Conservation (phyloP, 441 rosid species). For the Populus hybrid region DNA sequence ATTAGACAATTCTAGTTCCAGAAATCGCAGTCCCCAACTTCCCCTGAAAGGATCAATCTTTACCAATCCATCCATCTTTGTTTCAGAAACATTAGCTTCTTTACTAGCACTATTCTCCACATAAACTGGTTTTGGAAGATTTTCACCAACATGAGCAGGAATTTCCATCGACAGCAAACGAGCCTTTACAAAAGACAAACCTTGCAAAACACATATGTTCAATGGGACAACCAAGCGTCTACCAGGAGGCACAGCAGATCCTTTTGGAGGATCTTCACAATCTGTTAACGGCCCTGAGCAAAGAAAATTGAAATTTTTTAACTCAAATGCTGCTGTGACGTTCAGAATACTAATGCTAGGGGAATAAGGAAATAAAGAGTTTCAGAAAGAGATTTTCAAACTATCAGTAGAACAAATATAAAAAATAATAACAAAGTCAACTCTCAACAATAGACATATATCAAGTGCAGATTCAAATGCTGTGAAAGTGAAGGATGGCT, state of each 20-base stretch:
- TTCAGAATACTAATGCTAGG: background rate
- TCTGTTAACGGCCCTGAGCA: slow-evolving; percentile 54
- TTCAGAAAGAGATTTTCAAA: background rate
- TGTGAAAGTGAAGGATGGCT: background rate
- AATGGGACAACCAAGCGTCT: slow-evolving; percentile 88
- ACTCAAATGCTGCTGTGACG: background rate
- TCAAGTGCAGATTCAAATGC: background rate
- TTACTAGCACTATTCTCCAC: slow-evolving; percentile 25
- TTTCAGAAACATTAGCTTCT: slow-evolving; percentile 47
- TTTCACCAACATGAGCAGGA: slow-evolving; percentile 81
- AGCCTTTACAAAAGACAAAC: slow-evolving; percentile 89
- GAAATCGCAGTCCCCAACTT: slow-evolving; percentile 97
- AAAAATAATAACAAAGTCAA: background rate
- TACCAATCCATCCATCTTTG: slow-evolving; percentile 68
- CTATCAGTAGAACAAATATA: background rate
- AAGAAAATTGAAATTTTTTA: background rate
- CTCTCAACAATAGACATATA: background rate
- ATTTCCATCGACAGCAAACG: slow-evolving; percentile 97
- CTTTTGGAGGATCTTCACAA: slow-evolving; percentile 46
- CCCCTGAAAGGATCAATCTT: slow-evolving; percentile 94
- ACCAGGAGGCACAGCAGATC: slow-evolving; percentile 65
- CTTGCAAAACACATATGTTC: slow-evolving; percentile 83
- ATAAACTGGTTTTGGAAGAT: slow-evolving; percentile 39
- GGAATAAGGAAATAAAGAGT: background rate
- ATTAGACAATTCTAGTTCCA: slow-evolving; percentile 88